phyloP scores from a whole-genome alignment of 179 eudicot species.

The Sideroxylon spinosum region DNA sequence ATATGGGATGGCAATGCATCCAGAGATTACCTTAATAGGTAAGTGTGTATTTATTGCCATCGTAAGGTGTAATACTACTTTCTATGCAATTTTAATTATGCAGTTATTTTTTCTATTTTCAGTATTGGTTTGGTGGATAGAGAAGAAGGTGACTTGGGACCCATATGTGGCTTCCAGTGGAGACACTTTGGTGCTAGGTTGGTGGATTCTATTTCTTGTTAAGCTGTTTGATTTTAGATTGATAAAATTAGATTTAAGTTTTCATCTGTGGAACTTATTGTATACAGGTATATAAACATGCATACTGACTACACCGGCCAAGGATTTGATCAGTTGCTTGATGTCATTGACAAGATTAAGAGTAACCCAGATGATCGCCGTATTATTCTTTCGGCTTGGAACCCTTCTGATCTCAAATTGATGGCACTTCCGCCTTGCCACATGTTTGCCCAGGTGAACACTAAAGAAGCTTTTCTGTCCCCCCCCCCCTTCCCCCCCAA shows the following conservation, averaged over 20 bases:
- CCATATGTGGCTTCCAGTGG: constrained; percentile 93
- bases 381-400: constrained; percentile 91
- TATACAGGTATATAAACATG: constrained; percentile 72
- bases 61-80: background rate
- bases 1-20: constrained; percentile 97
- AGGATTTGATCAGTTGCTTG: constrained; percentile 82
- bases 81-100: background rate
- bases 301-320: constrained; percentile 85
- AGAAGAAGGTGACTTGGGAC: constrained; percentile 93
- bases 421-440: constrained; percentile 98
- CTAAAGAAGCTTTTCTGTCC: background rate
- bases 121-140: constrained; percentile 79
- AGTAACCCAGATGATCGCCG: constrained; percentile 83
- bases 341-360: constrained; percentile 79
- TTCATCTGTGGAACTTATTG: background rate
- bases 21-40: constrained; percentile 79
- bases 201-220: constrained; percentile 6
- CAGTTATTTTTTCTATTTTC: constrained; percentile 15
- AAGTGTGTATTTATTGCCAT: constrained; percentile 8
- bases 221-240: background rate
- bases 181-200: constrained; percentile 94
- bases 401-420: constrained; percentile 72
- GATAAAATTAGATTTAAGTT: background rate
- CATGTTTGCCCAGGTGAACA: constrained; percentile 74
- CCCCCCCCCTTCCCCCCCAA: background rate